Base-by-base conservation (phyloP, 139 green algal genomes). In the Limnomonas spitsbergensis region DNA sequence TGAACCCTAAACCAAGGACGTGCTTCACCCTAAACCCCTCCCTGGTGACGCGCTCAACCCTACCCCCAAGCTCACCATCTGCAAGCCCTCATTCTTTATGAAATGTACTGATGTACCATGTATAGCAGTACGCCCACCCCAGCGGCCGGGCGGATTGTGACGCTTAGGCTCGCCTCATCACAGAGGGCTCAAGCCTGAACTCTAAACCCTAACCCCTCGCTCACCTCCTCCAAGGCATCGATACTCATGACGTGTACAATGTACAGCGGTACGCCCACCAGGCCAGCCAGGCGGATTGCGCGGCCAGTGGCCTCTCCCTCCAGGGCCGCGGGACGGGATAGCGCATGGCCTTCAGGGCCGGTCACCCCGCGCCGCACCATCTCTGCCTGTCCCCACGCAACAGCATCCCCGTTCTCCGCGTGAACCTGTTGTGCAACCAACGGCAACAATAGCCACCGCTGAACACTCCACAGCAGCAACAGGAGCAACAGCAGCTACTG, bases 201-300 rank as follows among this genome's bases (percentile, higher is more conserved):
- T n/a, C n/a, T n/a, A n/a, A n/a, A n/a, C n/a, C n/a, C n/a, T n/a
- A n/a, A n/a, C n/a, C n/a, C n/a, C n/a, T n/a, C 39, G 6, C 81
- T 3, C 69, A 96, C 88, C 85, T 97, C 91, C 9, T 95, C 84
- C 69, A 91, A 69, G 0, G 95, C 95, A 31, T 94, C 94, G 0
- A 80, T 85, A 84, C 89, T 94, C 93, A 98, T 98, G 6, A 98
- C 95, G 67, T 99, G 95, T 42, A 99, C 95, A 76, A 99, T 92
- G 70, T 98, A 98, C 69, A 99, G 85, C n/a, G 95, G 95, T 27
- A 88, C 81, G 24, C 90, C 88, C 34, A 94, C 88, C 66, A 96
- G 89, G 36, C 83, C 68, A 0, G 95, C 94, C 75, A 98, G 85
- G 39, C 85, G 79, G 56, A 98, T 92, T 1, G 95, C 95, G 0